Conservation (phyloP, 441 rosid genomes). For the Populus tomentosa region DNA sequence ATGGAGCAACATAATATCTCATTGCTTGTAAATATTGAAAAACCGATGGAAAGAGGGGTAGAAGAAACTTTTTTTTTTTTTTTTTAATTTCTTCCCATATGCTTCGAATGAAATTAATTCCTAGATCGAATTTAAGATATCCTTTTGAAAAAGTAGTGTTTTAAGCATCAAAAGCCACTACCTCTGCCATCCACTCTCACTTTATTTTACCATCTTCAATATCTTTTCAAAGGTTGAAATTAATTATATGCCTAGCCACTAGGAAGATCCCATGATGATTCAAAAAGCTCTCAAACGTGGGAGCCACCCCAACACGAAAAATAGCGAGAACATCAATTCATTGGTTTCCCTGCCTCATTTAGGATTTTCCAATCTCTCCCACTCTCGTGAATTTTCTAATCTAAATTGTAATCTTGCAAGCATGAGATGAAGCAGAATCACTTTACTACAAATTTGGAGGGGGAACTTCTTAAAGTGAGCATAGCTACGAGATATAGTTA, state of each 20-base stretch:
- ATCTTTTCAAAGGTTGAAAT: slow-evolving; percentile 26
- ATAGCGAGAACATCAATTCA: background rate
- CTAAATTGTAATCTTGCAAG: slow-evolving; percentile 20
- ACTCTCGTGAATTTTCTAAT: slow-evolving; percentile 1
- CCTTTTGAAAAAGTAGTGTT: background rate
- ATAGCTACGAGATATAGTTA: slow-evolving; percentile 17
- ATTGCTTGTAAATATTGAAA: background rate
- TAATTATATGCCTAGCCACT: slow-evolving; percentile 25
- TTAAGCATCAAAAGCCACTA: slow-evolving; percentile 23
- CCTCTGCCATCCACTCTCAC: slow-evolving; percentile 9
- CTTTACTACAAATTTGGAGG: slow-evolving; percentile 12
- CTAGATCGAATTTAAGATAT: slow-evolving; percentile 1
- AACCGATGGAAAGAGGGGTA: background rate
- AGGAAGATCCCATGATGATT: slow-evolving; percentile 37
- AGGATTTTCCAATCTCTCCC: background rate
- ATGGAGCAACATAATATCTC: background rate
- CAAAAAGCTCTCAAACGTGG: slow-evolving; percentile 24
- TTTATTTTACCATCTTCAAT: background rate
- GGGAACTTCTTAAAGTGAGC: slow-evolving; percentile 18
- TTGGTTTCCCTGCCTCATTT: background rate
- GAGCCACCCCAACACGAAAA: slow-evolving; percentile 13
- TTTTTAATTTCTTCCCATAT: background rate
- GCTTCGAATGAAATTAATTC: slow-evolving; percentile 17
- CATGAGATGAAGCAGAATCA: slow-evolving; percentile 28
- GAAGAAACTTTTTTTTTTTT: background rate